Percentiles rank a stretch among this genome's conserved stretches.
These are phyloP conservation scores for Globisporangium rhizosaccharum DNA, from an alignment of 352 stramenopile genomes.

Conservation along the genomic window DNA sequence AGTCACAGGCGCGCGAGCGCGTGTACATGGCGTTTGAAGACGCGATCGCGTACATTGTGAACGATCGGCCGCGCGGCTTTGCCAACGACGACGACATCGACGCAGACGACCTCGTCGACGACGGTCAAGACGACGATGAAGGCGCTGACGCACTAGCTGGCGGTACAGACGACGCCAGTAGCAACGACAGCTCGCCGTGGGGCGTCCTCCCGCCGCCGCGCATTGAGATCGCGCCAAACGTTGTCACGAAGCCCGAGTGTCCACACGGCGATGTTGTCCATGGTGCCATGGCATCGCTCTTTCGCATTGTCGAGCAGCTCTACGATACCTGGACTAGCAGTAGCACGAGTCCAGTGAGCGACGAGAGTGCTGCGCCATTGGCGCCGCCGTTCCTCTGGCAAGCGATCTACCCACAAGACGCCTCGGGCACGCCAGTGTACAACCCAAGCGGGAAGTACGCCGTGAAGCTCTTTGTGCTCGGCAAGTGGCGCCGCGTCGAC, in stretches of 20 bases:
- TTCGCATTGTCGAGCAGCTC: conserved; percentile 61
- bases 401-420: conserved; percentile 68
- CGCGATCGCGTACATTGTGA: conserved; percentile 63
- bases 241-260: conserved; percentile 44
- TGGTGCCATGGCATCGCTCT: conserved; percentile 57
- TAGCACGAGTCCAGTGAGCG: background rate
- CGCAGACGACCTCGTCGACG: conserved; percentile 62
- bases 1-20: conserved; percentile 42
- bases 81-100: conserved; percentile 54
- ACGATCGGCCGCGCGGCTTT: conserved; percentile 46
- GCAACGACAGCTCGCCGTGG: conserved; percentile 41
- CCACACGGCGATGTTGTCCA: conserved; percentile 66
- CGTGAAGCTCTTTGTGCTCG: conserved; percentile 63
- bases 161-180: conserved; percentile 5
- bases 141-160: conserved; percentile 5
- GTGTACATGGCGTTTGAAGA: conserved; percentile 74
- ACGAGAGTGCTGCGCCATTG: background rate
- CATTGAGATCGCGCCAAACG: conserved; percentile 55
- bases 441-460: conserved; percentile 74
- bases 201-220: conserved; percentile 40
- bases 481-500: conserved; percentile 66
- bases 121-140: conserved; percentile 60
- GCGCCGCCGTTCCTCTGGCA: conserved; percentile 53
- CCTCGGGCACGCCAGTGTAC: conserved; percentile 35
- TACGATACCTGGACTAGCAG: conserved; percentile 15